Evolutionary conservation across 257 asterid genomes (phyloP).

Genomic region (Lavandula angustifolia): DNA sequence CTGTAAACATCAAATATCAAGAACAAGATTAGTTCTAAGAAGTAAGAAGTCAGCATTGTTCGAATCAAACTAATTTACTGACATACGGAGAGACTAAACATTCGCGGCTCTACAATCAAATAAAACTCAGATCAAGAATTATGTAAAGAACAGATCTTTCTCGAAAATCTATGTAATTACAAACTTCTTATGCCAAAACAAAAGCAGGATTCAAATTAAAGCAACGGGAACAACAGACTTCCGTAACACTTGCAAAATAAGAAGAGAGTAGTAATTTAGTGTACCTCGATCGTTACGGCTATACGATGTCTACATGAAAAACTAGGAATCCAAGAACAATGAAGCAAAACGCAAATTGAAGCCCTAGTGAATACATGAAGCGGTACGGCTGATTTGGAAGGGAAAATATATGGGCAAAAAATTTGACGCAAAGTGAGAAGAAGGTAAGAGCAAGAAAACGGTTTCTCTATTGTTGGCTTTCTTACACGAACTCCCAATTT

Average conservation of each 20-base stretch:
- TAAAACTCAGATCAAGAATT: slow-evolving; percentile 48
- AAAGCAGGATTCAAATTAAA: slow-evolving; percentile 25
- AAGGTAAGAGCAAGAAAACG: slow-evolving; percentile 28
- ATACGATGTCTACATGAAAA: slow-evolving; percentile 18
- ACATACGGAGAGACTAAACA: slow-evolving; percentile 21
- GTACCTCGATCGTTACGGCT: slow-evolving; percentile 48
- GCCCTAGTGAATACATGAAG: slow-evolving; percentile 36
- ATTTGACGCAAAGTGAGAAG: slow-evolving; percentile 19
- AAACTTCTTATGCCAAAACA: slow-evolving; percentile 2
- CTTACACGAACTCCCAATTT: not conserved
- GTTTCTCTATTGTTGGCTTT: slow-evolving; percentile 28
- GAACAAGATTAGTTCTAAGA: slow-evolving; percentile 3
- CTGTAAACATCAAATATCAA: slow-evolving; percentile 23
- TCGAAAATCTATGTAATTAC: slow-evolving; percentile 17
- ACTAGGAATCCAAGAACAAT: not conserved
- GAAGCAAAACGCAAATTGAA: slow-evolving; percentile 29
- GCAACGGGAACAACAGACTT: not conserved
- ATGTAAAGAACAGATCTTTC: slow-evolving; percentile 36
- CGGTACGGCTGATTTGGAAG: not conserved
- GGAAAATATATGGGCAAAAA: slow-evolving; percentile 20
- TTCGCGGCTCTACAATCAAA: slow-evolving; percentile 21
- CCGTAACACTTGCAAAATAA: not conserved
- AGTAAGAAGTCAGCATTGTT: not conserved
- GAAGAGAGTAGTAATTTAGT: not conserved
- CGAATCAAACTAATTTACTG: slow-evolving; percentile 21